Evolutionary conservation across 225 moss, liverwort and hornwort genomes (phyloP), one percentile per base, ranked within the genome.

Genomic region (Neckera pumila): DNA sequence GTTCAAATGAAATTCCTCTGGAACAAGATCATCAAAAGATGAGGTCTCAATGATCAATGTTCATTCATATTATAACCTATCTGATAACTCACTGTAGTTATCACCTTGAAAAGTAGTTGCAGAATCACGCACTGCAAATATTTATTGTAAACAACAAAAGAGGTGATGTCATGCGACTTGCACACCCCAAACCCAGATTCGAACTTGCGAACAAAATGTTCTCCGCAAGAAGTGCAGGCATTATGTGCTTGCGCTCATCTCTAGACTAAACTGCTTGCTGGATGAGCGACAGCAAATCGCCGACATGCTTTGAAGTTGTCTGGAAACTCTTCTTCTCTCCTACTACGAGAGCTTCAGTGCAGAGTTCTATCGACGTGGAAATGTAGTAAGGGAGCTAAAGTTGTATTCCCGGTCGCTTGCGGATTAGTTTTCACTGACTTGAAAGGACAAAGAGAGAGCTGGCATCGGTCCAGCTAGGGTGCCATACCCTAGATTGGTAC

Each of bases 1-100:
- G 0, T 0, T 5, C 20, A 6, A 49, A 20, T 11, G 4, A 75
- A 31, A 49, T 75, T 1, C 30, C 0, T 2, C 19, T 7, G 0
- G 45, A 20, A 33, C 1, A 49, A 33, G 1, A 31, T 0, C 0
- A 57, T 57, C 0, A 12, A 19, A 19, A 34, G 0, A 14, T 5
- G 1, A 77, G n/a, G 40, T 79, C 47, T 81, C 63, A 81, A 36
- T 81, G 7, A 82, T 82, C 64, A 82, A 64, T 82, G 1, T 64
- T 82, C 64, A 82, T 49, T 49, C 5, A 34, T 4, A 3, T 82
- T 34, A 25, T 49, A 34, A 0, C 16, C 36, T 4, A 12, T 2
- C 0, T 36, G 12, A 82, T 16, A 81, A 62, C 14, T 63, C 2
- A 10, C 2, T 81, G 11, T 0, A 45, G 6, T 81, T 81, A 63